Percentiles rank a stretch among this genome's conserved stretches.
Conservation (phyloP, 1,284 basidiomycete species). For the Cutaneotrichosporon dermatis region DNA sequence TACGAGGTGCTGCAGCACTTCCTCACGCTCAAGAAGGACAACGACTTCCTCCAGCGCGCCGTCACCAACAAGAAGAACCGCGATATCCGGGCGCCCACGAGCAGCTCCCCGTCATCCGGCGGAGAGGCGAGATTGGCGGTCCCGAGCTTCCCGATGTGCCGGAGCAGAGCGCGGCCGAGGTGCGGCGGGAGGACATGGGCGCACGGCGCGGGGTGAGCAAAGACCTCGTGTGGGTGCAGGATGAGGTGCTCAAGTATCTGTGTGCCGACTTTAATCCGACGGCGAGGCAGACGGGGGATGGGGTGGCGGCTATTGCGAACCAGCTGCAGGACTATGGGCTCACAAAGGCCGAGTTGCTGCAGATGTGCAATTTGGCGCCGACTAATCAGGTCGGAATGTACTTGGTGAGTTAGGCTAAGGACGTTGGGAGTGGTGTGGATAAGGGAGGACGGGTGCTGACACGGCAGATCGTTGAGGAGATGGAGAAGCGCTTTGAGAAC, state of each 20-base stretch:
- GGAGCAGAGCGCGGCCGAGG: constrained; percentile 41
- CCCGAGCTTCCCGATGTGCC: constrained; percentile 39
- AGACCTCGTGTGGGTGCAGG: constrained; percentile 80
- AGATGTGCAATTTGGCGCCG: constrained; percentile 83
- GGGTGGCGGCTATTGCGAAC: constrained; percentile 64
- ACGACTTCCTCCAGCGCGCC: constrained; percentile 62
- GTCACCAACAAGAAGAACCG: constrained; percentile 50
- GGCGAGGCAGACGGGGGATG: constrained; percentile 60
- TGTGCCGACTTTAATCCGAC: constrained; percentile 54
- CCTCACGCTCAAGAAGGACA: constrained; percentile 61
- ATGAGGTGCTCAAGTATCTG: constrained; percentile 81
- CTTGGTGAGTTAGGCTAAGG: constrained; percentile 51
- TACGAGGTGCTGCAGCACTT: constrained; percentile 78
- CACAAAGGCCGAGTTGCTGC: constrained; percentile 86
- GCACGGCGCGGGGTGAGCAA: constrained; percentile 56
- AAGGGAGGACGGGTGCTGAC: background rate
- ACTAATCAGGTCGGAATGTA: constrained; percentile 79
- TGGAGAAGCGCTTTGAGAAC: constrained; percentile 65
- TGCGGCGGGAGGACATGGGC: constrained; percentile 51
- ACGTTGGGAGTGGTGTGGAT: background rate
- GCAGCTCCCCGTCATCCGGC: constrained; percentile 10
- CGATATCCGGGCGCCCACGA: constrained; percentile 8
- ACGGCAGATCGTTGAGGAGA: constrained; percentile 77
- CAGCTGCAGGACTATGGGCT: constrained; percentile 64
- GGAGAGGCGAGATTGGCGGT: constrained; percentile 2